Percentiles rank a stretch among this genome's conserved stretches.
phyloP scores from a whole-genome alignment of 768 basidiomycete genomes.

The Mycena haematopus region DNA sequence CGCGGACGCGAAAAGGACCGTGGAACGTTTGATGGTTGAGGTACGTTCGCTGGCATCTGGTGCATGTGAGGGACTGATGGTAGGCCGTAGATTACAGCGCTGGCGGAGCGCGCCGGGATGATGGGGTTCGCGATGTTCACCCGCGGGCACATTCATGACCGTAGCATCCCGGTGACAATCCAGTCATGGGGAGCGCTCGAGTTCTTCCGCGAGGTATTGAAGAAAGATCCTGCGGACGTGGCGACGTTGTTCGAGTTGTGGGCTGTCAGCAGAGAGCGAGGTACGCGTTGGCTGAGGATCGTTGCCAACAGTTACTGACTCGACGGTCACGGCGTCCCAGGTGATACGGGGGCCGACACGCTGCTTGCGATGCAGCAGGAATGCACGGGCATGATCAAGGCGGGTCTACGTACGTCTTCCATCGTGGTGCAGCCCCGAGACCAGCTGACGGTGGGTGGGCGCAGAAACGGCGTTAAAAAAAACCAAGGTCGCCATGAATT shows the following conservation, averaged over 20 bases:
- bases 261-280: neutral
- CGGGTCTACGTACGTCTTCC: neutral
- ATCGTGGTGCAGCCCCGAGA: neutral
- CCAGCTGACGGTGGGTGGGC: neutral
- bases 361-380: neutral
- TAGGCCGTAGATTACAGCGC: neutral
- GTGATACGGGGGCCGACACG: neutral
- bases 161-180: neutral
- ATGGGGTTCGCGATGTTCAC: neutral
- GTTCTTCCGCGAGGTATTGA: neutral
- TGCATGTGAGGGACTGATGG: neutral
- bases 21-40: neutral
- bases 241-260: neutral
- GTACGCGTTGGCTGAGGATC: neutral
- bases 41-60: neutral
- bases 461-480: neutral
- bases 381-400: neutral
- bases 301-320: neutral
- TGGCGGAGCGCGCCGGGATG: neutral
- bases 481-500: neutral
- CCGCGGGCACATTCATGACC: neutral
- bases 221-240: neutral
- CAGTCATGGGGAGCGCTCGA: neutral
- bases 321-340: neutral
- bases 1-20: neutral